These are phyloP conservation scores for Cyclotella choctawhatcheeana DNA, from an alignment of 108 stramenopile genomes.

Conservation along the genomic window DNA sequence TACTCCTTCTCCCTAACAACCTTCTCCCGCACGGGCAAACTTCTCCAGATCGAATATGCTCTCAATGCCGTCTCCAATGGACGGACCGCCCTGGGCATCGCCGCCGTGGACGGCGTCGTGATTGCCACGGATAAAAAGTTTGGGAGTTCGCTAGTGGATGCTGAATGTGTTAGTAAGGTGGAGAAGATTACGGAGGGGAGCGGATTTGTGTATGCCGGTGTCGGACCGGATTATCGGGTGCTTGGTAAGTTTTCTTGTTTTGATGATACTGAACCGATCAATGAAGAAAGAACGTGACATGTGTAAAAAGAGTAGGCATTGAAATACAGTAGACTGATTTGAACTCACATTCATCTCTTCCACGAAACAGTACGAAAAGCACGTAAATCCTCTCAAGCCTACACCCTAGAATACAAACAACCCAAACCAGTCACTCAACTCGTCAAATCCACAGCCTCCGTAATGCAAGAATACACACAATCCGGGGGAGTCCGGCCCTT, in stretches of 20 bases:
- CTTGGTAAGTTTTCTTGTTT: conserved; percentile 68
- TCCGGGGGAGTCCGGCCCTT: conserved; percentile 98
- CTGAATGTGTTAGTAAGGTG: conserved; percentile 88
- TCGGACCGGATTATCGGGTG: conserved; percentile 99
- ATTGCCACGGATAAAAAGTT: conserved; percentile 99
- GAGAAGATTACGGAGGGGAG: conserved; percentile 84
- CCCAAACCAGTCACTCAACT: conserved; percentile 92
- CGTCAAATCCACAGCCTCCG: conserved; percentile 90
- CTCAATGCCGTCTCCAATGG: conserved; percentile 98
- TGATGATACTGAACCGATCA: not conserved
- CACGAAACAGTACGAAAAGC: conserved; percentile 91
- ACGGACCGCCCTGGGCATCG: conserved; percentile 95
- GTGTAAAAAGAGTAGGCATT: too few species aligned
- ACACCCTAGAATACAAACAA: conserved; percentile 91
- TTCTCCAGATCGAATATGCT: conserved; percentile 99
- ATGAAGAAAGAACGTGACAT: too few species aligned
- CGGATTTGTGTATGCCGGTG: conserved; percentile 97
- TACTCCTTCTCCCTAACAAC: conserved; percentile 99
- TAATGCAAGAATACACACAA: conserved; percentile 99
- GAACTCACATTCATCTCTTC: too few species aligned
- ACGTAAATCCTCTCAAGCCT: conserved; percentile 94
- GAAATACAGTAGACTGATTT: too few species aligned
- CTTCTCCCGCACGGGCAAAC: conserved; percentile 97
- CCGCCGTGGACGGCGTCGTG: conserved; percentile 98
- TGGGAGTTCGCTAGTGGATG: conserved; percentile 87